These are phyloP conservation scores for Lentinus tigrinus DNA, from an alignment of 768 basidiomycete genomes.

Conservation along the genomic window DNA sequence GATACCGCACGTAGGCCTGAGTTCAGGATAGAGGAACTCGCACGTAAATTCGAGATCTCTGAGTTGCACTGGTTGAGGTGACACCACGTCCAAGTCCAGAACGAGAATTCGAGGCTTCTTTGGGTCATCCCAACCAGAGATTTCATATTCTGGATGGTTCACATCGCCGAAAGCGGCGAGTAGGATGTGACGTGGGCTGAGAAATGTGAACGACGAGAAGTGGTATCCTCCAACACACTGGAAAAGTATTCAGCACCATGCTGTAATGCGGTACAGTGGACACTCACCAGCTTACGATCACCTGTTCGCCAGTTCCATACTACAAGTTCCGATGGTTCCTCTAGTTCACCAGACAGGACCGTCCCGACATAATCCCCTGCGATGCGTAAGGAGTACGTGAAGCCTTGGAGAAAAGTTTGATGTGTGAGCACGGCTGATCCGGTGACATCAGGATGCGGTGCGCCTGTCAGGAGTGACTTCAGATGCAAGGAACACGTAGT, in stretches of 20 bases:
- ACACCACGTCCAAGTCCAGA: too few species aligned
- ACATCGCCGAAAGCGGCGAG: too few species aligned
- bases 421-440: slow-evolving; percentile 26
- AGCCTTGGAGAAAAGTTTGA: background rate
- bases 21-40: background rate
- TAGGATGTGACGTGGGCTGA: too few species aligned
- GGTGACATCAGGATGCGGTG: slow-evolving; percentile 22
- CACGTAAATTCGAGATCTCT: too few species aligned
- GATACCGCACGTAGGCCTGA: background rate
- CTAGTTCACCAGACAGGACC: slow-evolving; percentile 41
- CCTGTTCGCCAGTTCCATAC: slow-evolving; percentile 71
- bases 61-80: too few species aligned
- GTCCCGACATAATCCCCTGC: slow-evolving; percentile 47
- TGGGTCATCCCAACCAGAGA: too few species aligned
- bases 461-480: slow-evolving; percentile 24
- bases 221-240: too few species aligned
- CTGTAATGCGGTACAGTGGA: background rate
- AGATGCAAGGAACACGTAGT: too few species aligned
- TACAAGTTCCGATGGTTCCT: slow-evolving; percentile 39
- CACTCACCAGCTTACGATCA: slow-evolving; percentile 44
- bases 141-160: too few species aligned
- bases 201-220: too few species aligned
- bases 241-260: too few species aligned
- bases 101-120: too few species aligned
- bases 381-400: slow-evolving; percentile 49